These are phyloP conservation scores for Carallia pectinifolia DNA, from an alignment of 345 rosid species.

Conservation along the genomic window DNA sequence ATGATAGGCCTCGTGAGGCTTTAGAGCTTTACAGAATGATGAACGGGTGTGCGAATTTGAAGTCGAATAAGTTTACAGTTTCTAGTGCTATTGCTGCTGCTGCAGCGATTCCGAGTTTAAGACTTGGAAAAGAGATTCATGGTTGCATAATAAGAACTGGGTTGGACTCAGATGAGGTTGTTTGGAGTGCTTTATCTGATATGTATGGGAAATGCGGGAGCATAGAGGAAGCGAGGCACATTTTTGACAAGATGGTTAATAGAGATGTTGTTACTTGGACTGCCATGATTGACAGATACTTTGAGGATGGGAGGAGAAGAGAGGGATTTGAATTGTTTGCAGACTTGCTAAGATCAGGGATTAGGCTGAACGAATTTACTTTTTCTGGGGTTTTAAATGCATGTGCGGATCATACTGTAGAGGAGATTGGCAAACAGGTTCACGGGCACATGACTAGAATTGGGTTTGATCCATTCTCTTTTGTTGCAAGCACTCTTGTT, in stretches of 20 bases:
- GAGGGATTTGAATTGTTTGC: constrained; percentile 68
- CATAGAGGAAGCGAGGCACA: constrained; percentile 62
- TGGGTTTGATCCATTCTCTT: constrained; percentile 58
- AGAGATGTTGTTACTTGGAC: constrained; percentile 91
- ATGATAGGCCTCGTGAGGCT: constrained; percentile 52
- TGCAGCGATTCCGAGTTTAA: constrained; percentile 53
- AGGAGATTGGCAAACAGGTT: constrained; percentile 73
- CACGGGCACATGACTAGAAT: constrained; percentile 73
- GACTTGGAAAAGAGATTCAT: constrained; percentile 74
- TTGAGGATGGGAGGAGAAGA: constrained; percentile 54
- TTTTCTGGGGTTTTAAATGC: constrained; percentile 79
- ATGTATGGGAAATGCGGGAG: constrained; percentile 91
- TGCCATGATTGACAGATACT: constrained; percentile 74
- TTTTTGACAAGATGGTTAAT: constrained; percentile 56
- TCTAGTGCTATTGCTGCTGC: constrained; percentile 76
- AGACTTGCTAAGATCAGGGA: constrained; percentile 48
- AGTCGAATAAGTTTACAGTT: constrained; percentile 55
- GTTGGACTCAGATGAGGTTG: constrained; percentile 79
- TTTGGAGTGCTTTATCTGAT: constrained; percentile 85
- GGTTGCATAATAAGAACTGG: constrained; percentile 61
- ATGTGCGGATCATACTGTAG: constrained; percentile 59
- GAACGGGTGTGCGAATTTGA: constrained; percentile 35
- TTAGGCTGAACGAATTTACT: constrained; percentile 72
- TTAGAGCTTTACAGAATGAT: constrained; percentile 49
- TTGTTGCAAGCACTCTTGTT: constrained; percentile 78